Percentiles rank a stretch among this genome's conserved stretches.
These are phyloP conservation scores for Coemansia sp. DNA, from an alignment of 192 early-diverging fungal genomes.

Conservation along the genomic window DNA sequence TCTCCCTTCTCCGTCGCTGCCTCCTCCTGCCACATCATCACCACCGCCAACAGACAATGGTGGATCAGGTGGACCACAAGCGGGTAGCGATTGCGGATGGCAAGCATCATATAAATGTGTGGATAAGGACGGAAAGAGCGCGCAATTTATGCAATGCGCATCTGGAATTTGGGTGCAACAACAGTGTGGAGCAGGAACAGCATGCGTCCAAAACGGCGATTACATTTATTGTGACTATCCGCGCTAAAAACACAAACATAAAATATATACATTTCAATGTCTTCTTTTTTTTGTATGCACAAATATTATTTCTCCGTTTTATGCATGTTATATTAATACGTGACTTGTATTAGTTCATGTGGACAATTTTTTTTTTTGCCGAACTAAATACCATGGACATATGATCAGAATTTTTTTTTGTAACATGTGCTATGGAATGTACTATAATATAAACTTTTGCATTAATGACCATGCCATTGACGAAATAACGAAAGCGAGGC, in stretches of 20 bases:
- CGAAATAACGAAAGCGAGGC: neutral
- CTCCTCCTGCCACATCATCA: neutral
- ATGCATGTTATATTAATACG: neutral
- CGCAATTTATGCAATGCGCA: constrained; percentile 30
- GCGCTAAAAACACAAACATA: constrained; percentile 20
- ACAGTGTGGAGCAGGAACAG: constrained; percentile 39
- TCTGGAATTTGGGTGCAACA: constrained; percentile 40
- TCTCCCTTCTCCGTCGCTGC: neutral
- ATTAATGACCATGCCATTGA: neutral
- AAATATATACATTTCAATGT: neutral
- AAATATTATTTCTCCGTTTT: neutral
- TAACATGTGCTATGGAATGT: constrained; percentile 1
- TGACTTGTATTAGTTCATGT: neutral
- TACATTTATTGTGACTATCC: constrained; percentile 46
- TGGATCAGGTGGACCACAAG: constrained; percentile 7
- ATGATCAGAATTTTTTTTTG: neutral
- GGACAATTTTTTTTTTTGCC: neutral
- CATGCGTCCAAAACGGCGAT: constrained; percentile 39
- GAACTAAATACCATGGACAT: neutral
- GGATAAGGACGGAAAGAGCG: constrained; percentile 19
- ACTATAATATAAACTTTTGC: neutral
- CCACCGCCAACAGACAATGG: neutral
- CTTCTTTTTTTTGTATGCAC: neutral
- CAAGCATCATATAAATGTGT: constrained; percentile 27
- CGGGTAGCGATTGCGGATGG: constrained; percentile 24